Evolutionary conservation across 2,329 filamentous ascomycete genomes (phyloP).

Genomic region (Zopfia rhizophila): DNA sequence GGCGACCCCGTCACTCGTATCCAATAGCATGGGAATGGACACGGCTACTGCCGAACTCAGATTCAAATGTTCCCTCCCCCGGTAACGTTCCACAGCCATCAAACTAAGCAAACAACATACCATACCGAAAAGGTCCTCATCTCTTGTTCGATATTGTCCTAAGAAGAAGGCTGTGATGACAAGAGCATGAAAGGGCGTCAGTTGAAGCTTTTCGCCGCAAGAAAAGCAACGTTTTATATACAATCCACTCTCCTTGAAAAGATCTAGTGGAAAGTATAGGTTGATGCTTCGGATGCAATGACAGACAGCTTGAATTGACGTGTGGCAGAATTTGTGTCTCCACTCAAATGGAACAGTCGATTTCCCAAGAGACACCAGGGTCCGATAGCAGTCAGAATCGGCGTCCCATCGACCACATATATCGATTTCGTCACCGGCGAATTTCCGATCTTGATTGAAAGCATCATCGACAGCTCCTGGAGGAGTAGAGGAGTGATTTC

Average conservation of each 20-base stretch:
- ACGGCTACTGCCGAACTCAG: too few species aligned
- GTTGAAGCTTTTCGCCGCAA: slow-evolving; percentile 47
- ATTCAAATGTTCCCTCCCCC: too few species aligned
- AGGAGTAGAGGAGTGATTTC: slow-evolving; percentile 44
- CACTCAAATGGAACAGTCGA: slow-evolving; percentile 46
- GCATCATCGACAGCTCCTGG: slow-evolving; percentile 40
- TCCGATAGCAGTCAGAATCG: slow-evolving; percentile 49
- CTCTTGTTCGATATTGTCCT: slow-evolving; percentile 40
- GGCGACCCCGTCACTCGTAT: too few species aligned
- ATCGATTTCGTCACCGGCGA: slow-evolving; percentile 54
- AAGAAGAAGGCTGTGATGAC: slow-evolving; percentile 50
- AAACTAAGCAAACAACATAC: slow-evolving; percentile 51
- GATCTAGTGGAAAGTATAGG: background rate
- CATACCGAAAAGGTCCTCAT: slow-evolving; percentile 54
- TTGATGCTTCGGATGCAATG: slow-evolving; percentile 44
- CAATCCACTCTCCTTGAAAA: slow-evolving; percentile 37
- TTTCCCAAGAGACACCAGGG: slow-evolving; percentile 37
- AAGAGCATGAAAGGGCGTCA: slow-evolving; percentile 50
- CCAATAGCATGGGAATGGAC: too few species aligned
- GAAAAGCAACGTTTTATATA: slow-evolving; percentile 35
- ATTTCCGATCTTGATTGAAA: slow-evolving; percentile 37
- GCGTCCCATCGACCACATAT: slow-evolving; percentile 58
- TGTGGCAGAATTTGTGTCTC: slow-evolving; percentile 60
- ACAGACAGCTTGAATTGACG: slow-evolving; percentile 52
- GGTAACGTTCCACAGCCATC: too few species aligned